These are phyloP conservation scores for Melianthus villosus DNA, from an alignment of 441 rosid genomes.

Conservation along the genomic window DNA sequence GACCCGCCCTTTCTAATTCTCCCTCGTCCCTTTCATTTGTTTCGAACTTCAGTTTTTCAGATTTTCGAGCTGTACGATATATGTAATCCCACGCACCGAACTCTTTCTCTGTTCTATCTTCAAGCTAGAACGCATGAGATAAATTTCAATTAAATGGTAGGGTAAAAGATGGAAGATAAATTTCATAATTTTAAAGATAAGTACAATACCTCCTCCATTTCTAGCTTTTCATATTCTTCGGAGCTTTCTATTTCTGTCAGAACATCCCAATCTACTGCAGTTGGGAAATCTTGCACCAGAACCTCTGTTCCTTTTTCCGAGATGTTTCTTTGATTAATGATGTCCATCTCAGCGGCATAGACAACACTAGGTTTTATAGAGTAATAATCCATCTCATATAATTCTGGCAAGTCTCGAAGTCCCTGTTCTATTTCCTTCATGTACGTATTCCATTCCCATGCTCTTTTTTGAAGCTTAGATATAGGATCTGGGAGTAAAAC, in stretches of 20 bases:
- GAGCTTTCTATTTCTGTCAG: slow-evolving; percentile 42
- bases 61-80: slow-evolving; percentile 73
- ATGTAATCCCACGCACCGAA: slow-evolving; percentile 76
- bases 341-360: slow-evolving; percentile 39
- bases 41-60: slow-evolving; percentile 81
- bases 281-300: slow-evolving; percentile 36
- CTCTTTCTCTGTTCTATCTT: slow-evolving; percentile 65
- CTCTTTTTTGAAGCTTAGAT: slow-evolving; percentile 39
- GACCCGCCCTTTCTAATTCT: slow-evolving; percentile 94
- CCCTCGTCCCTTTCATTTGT: slow-evolving; percentile 95
- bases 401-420: slow-evolving; percentile 16
- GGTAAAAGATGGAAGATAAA: too few species aligned
- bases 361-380: slow-evolving; percentile 30
- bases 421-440: slow-evolving; percentile 26
- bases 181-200: too few species aligned
- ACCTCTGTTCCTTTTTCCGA: slow-evolving; percentile 30
- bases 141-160: too few species aligned
- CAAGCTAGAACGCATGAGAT: too few species aligned
- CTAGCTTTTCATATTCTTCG: slow-evolving; percentile 70
- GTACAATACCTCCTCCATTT: slow-evolving; percentile 71
- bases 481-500: slow-evolving; percentile 49
- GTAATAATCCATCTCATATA: slow-evolving; percentile 20
- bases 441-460: slow-evolving; percentile 79
- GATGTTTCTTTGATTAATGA: slow-evolving; percentile 19
- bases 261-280: slow-evolving; percentile 55